Evolutionary conservation across 2,329 filamentous ascomycete species (phyloP), one percentile per base, ranked within the genome.

Genomic region (Sporothrix mexicana): DNA sequence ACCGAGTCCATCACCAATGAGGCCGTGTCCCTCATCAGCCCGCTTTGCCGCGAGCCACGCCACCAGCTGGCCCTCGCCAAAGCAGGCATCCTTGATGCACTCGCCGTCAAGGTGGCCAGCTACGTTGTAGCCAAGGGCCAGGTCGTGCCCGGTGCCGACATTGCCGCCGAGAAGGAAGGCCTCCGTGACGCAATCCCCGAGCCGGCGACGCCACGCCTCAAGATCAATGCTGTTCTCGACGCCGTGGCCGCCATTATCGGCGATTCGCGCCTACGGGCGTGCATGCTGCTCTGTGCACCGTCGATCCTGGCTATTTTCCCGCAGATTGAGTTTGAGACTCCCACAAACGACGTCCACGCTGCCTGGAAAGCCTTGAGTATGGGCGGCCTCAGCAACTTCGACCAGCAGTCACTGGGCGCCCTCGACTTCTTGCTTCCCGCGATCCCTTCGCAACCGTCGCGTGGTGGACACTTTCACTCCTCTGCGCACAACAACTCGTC

Each of bases 191-290:
- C 85, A 23, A 86, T 93, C 64, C 92, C 92, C 2, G 82, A 85
- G 3, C 85, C 91, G 30, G 88, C 92, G 8, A 86, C 88, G 1
- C 82, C 85, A 15, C 84, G 83, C 17, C 84, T 88, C 36, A 88
- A 87, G 74, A 82, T 97, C 53, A 86, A 90, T 1, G 89, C 90
- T 10, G 88, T 97, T 20, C 83, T 98, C 7, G 91, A 94, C 74
- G 93, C 95, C 0, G 88, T 97, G 69, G 87, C 90, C 23, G 87
- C 90, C 62, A 92, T 98, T 66, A 88, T 97, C 68, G 88, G 90
- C 74, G 89, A 93, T 77, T 98, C 95, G 0, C 91, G 91, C 76
- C 93, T 91, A 80, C 89, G 94, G 71, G 91, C 93, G 10, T 91
- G 91, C 75, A 88, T 93, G 77, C 86, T 93, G 67, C 82, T 92